Conservation (phyloP, 2,329 filamentous ascomycete species). For the Calonectria fujianensis region DNA sequence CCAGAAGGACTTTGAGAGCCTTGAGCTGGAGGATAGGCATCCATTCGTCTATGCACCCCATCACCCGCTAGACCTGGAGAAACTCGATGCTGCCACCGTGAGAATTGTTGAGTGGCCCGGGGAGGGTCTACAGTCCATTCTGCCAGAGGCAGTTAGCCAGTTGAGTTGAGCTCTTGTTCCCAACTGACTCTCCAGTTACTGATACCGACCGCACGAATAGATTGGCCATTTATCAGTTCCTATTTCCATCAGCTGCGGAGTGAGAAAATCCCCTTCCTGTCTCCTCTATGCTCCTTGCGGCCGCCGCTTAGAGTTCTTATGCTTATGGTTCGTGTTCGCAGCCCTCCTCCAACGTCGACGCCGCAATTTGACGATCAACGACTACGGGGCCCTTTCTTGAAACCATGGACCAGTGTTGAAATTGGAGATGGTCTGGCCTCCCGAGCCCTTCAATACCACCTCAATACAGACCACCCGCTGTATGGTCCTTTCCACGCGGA, state of each 20-base stretch:
- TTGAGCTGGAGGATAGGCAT: conserved; percentile 17
- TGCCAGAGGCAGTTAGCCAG: neutral
- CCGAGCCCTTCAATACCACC: conserved; percentile 19
- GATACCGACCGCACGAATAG: neutral
- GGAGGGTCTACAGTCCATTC: neutral
- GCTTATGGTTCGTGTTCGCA: neutral
- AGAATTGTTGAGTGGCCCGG: neutral
- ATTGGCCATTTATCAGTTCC: neutral
- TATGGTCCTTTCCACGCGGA: conserved; percentile 30
- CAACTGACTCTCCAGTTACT: neutral
- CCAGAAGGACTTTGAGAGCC: neutral
- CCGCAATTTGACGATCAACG: conserved; percentile 16
- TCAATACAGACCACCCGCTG: conserved; percentile 31
- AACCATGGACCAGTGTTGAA: conserved; percentile 11
- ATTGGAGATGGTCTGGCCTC: conserved; percentile 21
- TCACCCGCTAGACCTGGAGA: neutral
- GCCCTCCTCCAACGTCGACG: neutral
- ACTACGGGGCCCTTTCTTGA: conserved; percentile 1
- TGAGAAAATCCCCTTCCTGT: neutral
- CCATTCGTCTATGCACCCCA: conserved; percentile 5
- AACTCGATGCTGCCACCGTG: neutral
- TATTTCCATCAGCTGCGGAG: neutral
- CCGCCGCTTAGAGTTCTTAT: neutral
- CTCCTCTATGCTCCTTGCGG: neutral
- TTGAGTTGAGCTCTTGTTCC: neutral